A percentile compares a stretch with the other conserved stretches of the same genome.
Evolutionary conservation across 306 rosid species (phyloP).

Genomic region (Lagenaria siceraria): DNA sequence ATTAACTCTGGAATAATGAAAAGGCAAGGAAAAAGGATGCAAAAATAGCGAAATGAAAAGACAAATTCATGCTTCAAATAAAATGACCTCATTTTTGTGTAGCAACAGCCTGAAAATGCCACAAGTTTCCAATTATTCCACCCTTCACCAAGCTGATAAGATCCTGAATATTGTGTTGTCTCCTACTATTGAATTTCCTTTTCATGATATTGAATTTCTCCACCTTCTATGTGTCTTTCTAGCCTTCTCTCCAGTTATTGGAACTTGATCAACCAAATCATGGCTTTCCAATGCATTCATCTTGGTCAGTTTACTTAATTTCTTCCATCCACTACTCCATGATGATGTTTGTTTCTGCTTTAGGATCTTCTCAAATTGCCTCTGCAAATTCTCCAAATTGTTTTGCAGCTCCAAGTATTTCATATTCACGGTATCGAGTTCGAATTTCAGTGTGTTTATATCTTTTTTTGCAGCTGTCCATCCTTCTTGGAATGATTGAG

Average conservation of each 20-base stretch:
- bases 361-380: conserved; percentile 71
- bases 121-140: background rate
- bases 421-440: conserved; percentile 65
- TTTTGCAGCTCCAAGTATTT: conserved; percentile 74
- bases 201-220: conserved; percentile 85
- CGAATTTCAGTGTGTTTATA: conserved; percentile 84
- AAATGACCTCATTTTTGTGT: background rate
- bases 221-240: conserved; percentile 71
- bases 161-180: background rate
- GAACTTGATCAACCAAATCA: conserved; percentile 28
- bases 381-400: conserved; percentile 69
- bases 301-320: conserved; percentile 71
- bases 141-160: conserved; percentile 1
- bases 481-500: conserved; percentile 97
- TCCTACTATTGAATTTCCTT: conserved; percentile 25
- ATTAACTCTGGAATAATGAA: background rate
- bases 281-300: conserved; percentile 38
- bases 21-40: background rate
- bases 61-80: background rate
- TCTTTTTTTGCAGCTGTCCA: conserved; percentile 87
- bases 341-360: conserved; percentile 84
- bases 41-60: background rate
- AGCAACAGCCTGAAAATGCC: background rate
- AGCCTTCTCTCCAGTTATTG: conserved; percentile 29
- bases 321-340: conserved; percentile 99